Percentiles rank a stretch among this genome's conserved stretches.
These are phyloP conservation scores for Spatholobus suberectus DNA, from an alignment of 306 rosid species.

Conservation along the genomic window DNA sequence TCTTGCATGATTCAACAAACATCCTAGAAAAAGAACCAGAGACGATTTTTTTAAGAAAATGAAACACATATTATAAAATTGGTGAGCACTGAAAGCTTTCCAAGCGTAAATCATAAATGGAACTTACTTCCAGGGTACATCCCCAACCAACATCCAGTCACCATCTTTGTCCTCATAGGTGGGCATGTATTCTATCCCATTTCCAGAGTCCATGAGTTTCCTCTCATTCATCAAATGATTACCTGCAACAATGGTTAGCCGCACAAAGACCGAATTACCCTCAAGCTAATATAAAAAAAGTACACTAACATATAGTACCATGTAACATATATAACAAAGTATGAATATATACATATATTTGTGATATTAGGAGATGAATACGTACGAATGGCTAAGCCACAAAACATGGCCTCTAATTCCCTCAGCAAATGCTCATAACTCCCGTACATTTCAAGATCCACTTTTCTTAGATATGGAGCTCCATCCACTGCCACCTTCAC, in stretches of 20 bases:
- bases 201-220: constrained; percentile 56
- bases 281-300: neutral
- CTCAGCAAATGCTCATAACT: constrained; percentile 57
- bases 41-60: neutral
- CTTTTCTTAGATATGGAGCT: constrained; percentile 75
- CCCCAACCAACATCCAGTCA: constrained; percentile 88
- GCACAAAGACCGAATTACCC: constrained; percentile 28
- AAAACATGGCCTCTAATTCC: constrained; percentile 59
- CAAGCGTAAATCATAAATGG: neutral
- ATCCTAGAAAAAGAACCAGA: constrained; percentile 43
- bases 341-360: neutral
- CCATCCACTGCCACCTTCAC: constrained; percentile 79
- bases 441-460: constrained; percentile 60
- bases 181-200: constrained; percentile 64
- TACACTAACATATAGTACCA: neutral
- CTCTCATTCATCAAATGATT: constrained; percentile 59
- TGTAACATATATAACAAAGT: too few relatives aligned
- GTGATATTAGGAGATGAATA: neutral
- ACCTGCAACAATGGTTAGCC: constrained; percentile 40
- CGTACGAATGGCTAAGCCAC: constrained; percentile 61
- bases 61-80: neutral
- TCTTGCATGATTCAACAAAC: constrained; percentile 81
- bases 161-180: constrained; percentile 82
- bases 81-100: neutral
- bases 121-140: constrained; percentile 87